These are phyloP conservation scores for Pholiota adiposa DNA, from an alignment of 1,284 basidiomycete species.

Conservation along the genomic window DNA sequence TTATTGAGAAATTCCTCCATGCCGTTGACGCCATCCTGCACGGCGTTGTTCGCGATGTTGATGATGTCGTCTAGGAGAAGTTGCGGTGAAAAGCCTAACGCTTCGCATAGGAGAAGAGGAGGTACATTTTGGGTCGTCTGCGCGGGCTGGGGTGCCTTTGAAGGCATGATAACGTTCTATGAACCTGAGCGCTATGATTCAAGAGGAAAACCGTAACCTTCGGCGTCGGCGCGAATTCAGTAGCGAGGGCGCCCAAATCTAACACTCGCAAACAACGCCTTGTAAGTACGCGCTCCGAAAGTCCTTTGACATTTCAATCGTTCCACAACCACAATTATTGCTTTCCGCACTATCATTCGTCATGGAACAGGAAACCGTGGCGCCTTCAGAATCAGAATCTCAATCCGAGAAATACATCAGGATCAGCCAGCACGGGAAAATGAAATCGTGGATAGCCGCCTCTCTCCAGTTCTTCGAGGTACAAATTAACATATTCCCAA, in stretches of 20 bases:
- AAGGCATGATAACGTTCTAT: neutral
- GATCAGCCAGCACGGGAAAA: conserved; percentile 67
- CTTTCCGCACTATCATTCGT: no score
- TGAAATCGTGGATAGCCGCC: conserved; percentile 60
- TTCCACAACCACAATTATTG: no score
- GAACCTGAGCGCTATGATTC: no score
- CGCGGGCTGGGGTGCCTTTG: neutral
- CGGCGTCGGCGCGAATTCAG: no score
- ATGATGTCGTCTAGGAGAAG: conserved; percentile 41
- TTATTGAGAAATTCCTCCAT: conserved; percentile 74
- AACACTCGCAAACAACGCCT: neutral
- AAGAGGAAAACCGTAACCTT: no score
- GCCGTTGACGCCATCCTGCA: conserved; percentile 71
- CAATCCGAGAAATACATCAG: neutral
- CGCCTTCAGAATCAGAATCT: neutral
- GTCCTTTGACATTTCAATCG: no score
- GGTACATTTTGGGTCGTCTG: conserved; percentile 7
- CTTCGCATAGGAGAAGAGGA: conserved; percentile 34
- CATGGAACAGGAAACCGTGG: no score
- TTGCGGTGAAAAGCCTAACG: conserved; percentile 38
- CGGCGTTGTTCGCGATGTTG: conserved; percentile 48
- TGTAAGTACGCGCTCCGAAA: neutral
- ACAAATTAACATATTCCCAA: neutral
- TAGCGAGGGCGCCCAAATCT: neutral
- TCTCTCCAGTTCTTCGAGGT: conserved; percentile 34